Evolutionary conservation across 2,329 filamentous ascomycete species (phyloP).

Genomic region (Fusarium fujikuroi): DNA sequence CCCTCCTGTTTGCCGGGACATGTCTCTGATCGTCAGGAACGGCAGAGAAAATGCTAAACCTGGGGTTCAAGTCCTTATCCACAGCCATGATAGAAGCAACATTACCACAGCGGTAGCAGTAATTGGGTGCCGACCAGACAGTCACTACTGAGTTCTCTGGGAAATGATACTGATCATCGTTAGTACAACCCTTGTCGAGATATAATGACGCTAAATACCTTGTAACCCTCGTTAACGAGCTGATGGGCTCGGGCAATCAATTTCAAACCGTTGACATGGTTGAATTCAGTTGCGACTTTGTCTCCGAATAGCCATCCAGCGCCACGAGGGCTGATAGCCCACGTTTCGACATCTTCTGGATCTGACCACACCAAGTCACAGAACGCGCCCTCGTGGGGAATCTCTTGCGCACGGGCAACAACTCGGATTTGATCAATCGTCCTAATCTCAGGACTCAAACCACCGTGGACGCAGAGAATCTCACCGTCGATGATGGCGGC

Average conservation of each 20-base stretch:
- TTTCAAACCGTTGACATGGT: conserved; percentile 95
- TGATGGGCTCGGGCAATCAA: conserved; percentile 98
- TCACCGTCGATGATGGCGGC: conserved; percentile 98
- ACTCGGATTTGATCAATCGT: conserved; percentile 99
- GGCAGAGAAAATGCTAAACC: conserved; percentile 91
- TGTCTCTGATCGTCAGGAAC: conserved; percentile 88
- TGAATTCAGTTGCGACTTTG: conserved; percentile 96
- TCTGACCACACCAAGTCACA: conserved; percentile 99
- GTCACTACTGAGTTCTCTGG: conserved; percentile 95
- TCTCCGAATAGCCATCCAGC: conserved; percentile 99
- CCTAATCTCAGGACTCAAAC: conserved; percentile 88
- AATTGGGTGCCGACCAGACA: conserved; percentile 97
- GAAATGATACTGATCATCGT: conserved; percentile 80
- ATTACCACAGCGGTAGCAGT: conserved; percentile 95
- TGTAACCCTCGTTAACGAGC: conserved; percentile 97
- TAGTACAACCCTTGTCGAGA: conserved; percentile 37
- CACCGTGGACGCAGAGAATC: conserved; percentile 98
- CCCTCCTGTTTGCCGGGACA: conserved; percentile 76
- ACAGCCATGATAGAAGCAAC: conserved; percentile 97
- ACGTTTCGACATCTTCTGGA: conserved; percentile 96
- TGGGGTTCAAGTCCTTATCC: conserved; percentile 83
- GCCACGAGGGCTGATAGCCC: conserved; percentile 91
- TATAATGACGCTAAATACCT: conserved; percentile 64
- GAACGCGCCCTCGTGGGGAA: conserved; percentile 98
- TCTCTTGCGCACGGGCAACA: conserved; percentile 96